A percentile compares a stretch with the other conserved stretches of the same genome.
These are phyloP conservation scores for Peribolospora baueri DNA, from an alignment of 768 basidiomycete genomes.

Conservation along the genomic window DNA sequence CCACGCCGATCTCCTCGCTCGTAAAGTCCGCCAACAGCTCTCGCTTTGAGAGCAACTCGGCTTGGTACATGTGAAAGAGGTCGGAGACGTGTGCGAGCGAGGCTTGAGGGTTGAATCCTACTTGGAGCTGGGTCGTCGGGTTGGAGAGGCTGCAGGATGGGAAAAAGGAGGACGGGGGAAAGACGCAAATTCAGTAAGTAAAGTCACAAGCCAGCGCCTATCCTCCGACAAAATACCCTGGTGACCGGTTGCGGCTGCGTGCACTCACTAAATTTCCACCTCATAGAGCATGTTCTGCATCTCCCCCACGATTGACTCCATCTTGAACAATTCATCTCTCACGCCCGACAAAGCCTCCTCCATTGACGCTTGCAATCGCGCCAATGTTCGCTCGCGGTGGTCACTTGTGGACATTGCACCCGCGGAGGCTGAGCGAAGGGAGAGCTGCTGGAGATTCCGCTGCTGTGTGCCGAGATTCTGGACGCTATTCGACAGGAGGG, in stretches of 20 bases:
- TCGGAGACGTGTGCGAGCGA: conserved; percentile 7
- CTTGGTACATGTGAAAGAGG: conserved; percentile 7
- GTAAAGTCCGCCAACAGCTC: conserved; percentile 12
- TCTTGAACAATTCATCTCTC: conserved; percentile 7
- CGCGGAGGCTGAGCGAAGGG: too few species aligned
- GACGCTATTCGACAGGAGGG: too few species aligned
- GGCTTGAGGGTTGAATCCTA: conserved; percentile 8
- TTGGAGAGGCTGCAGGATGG: too few species aligned
- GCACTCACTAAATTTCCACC: conserved; percentile 8
- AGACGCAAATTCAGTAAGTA: too few species aligned
- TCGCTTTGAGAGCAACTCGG: conserved; percentile 6
- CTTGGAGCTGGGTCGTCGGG: background rate
- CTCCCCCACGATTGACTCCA: conserved; percentile 9
- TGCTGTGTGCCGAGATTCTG: too few species aligned
- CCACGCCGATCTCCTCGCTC: conserved; percentile 7
- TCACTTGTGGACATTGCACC: too few species aligned
- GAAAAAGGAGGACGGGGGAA: too few species aligned
- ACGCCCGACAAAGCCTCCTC: conserved; percentile 7
- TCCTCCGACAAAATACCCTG: too few species aligned
- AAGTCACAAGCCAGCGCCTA: too few species aligned
- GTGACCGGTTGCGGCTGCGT: background rate
- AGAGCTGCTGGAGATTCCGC: too few species aligned
- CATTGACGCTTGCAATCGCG: conserved; percentile 6
- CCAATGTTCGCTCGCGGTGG: too few species aligned
- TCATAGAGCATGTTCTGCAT: conserved; percentile 7